Evolutionary conservation across 805 yeast species (phyloP), one percentile per base, ranked within the genome.

Genomic region (Spathaspora arborariae): DNA sequence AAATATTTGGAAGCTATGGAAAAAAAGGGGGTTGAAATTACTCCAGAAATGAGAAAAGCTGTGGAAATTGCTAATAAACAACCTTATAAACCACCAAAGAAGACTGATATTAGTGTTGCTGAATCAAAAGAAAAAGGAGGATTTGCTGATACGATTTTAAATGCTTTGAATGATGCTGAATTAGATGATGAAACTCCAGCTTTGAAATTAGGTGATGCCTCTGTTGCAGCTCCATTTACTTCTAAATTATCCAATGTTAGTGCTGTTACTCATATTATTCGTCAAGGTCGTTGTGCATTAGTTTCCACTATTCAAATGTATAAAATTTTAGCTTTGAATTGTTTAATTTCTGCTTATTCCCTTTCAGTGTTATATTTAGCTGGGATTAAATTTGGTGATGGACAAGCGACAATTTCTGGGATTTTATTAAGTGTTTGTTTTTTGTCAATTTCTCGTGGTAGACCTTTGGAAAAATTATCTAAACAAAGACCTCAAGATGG

Each of bases 261-360:
- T 46, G 85, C 99, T 46, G 97, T 94, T 46, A 87, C 96, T 45
- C 85, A 90, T 62, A 87, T 94, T 54, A 81, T 94, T 56, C 90
- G 99, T 70, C 97, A 94, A 75, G 99, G 99, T 54, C 89, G 99
- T 70, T 88, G 96, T 75, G 96, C 99, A 6, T 76, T 94, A 55
- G 97, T 94, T 39, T 88, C 97, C 15, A 94, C 99, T 7, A 91
- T 94, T 63, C 99, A 94, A 73, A 94, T 94, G 99, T 94, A 94
- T 79, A 94, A 94, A 74, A 94, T 94, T 60, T 74, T 94, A 63
- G 99, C 99, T 0, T 78, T 94, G 72, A 94, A 94, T 68, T 94
- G 98, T 80, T 77, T 94, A 74, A 90, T 94, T 68, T 85, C 96
- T 55, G 99, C 99, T 26, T 94, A 94, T 66, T 90, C 98, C 2